phyloP scores from a whole-genome alignment of 495 filamentous ascomycete species.

The Xylaria longipes region DNA sequence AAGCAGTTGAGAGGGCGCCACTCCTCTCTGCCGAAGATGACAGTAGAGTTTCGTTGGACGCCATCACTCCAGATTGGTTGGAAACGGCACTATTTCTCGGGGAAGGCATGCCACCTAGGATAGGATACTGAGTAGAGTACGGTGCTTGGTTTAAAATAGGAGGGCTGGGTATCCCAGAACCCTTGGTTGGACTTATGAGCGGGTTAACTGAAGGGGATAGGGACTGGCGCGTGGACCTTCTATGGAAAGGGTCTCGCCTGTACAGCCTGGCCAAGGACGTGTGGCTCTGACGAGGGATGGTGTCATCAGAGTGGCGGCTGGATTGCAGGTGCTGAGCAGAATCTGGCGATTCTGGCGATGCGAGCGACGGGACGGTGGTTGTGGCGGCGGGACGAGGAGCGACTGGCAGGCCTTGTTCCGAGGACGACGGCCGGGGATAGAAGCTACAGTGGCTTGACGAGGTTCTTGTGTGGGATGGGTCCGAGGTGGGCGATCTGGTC shows the following conservation, averaged over 20 bases:
- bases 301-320: slow-evolving; percentile 5
- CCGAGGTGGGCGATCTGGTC: slow-evolving; percentile 34
- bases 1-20: slow-evolving; percentile 32
- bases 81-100: slow-evolving; percentile 2
- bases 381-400: neutral
- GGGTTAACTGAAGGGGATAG: neutral
- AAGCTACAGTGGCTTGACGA: slow-evolving; percentile 30
- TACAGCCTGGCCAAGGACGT: slow-evolving; percentile 7
- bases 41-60: slow-evolving; percentile 34
- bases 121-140: neutral
- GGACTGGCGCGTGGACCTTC: slow-evolving; percentile 1
- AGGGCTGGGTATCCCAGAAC: neutral
- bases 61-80: slow-evolving; percentile 31
- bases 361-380: neutral
- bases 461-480: slow-evolving; percentile 25
- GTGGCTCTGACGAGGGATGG: slow-evolving; percentile 1
- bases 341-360: neutral
- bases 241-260: slow-evolving; percentile 1
- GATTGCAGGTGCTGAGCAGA: neutral
- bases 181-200: neutral
- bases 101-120: slow-evolving; percentile 9
- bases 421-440: slow-evolving; percentile 25
- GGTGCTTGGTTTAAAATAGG: neutral
- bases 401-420: slow-evolving; percentile 30
- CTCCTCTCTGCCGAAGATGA: slow-evolving; percentile 38